Percentiles rank a stretch among this genome's conserved stretches.
These are phyloP conservation scores for Austroboletus eburneus DNA, from an alignment of 768 basidiomycete genomes.

Conservation along the genomic window DNA sequence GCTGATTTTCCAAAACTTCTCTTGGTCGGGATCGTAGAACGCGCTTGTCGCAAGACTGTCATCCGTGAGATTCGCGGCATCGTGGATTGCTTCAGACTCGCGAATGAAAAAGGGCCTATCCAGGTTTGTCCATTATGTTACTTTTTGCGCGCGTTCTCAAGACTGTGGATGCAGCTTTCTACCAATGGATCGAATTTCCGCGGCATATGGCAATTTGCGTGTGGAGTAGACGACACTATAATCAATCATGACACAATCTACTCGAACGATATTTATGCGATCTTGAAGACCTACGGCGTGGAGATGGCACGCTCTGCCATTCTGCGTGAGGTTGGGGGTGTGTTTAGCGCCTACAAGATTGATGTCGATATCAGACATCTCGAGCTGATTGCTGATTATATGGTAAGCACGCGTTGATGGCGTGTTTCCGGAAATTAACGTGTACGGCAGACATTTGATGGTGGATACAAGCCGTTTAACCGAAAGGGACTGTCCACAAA, in stretches of 20 bases:
- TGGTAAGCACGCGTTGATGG: constrained; percentile 54
- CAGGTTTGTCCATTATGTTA: constrained; percentile 45
- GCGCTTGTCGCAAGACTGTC: constrained; percentile 77
- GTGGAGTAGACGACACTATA: constrained; percentile 48
- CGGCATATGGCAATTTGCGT: constrained; percentile 80
- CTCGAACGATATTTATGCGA: constrained; percentile 93
- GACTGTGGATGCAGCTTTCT: constrained; percentile 48
- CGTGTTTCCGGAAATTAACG: not conserved
- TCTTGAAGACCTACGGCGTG: constrained; percentile 89
- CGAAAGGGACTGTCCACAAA: constrained; percentile 90
- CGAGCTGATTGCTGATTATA: constrained; percentile 97
- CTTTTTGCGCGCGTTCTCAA: not conserved
- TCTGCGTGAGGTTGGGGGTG: constrained; percentile 83
- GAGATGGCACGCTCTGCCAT: constrained; percentile 94
- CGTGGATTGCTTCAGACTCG: constrained; percentile 70
- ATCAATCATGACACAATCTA: constrained; percentile 79
- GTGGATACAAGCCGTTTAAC: constrained; percentile 97
- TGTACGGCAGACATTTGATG: constrained; percentile 80
- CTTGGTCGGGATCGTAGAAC: constrained; percentile 89
- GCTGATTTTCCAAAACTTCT: constrained; percentile 89
- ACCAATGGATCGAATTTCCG: constrained; percentile 93
- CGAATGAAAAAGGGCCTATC: constrained; percentile 49
- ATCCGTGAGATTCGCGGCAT: constrained; percentile 90
- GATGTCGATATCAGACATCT: constrained; percentile 92
- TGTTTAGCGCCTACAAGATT: constrained; percentile 95